Conservation (phyloP, 768 basidiomycete species). For the Aureoboletus auriporus region DNA sequence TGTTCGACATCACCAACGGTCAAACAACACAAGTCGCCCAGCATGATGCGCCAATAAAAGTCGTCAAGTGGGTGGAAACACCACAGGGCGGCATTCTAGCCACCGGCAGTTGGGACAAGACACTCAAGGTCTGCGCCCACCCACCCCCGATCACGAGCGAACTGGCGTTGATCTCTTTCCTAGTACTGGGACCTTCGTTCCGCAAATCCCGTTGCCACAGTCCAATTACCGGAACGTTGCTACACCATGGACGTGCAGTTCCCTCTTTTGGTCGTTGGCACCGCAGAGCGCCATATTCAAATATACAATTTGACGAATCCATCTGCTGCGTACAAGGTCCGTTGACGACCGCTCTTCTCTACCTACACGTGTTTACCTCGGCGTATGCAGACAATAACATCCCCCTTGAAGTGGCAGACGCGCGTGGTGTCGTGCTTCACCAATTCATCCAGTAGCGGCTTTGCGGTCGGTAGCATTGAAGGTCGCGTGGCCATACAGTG, state of each 20-base stretch:
- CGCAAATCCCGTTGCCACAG: slow-evolving; percentile 69
- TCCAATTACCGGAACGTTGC: slow-evolving; percentile 85
- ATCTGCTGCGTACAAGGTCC: slow-evolving; percentile 70
- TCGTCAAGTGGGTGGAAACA: slow-evolving; percentile 76
- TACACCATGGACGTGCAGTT: slow-evolving; percentile 83
- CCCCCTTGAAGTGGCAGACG: slow-evolving; percentile 93
- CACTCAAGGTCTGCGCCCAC: slow-evolving; percentile 64
- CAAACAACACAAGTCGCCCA: slow-evolving; percentile 80
- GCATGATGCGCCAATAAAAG: slow-evolving; percentile 86
- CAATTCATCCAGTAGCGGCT: slow-evolving; percentile 60
- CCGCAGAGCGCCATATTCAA: slow-evolving; percentile 88
- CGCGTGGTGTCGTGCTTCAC: slow-evolving; percentile 83
- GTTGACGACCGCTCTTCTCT: slow-evolving; percentile 12
- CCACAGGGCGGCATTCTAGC: slow-evolving; percentile 73
- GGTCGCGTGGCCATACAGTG: slow-evolving; percentile 96
- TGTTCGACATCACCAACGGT: slow-evolving; percentile 87
- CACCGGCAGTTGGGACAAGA: slow-evolving; percentile 98
- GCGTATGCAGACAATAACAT: slow-evolving; percentile 59
- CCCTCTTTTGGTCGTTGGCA: slow-evolving; percentile 87
- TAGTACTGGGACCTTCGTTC: slow-evolving; percentile 93
- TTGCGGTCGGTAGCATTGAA: slow-evolving; percentile 83
- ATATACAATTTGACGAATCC: slow-evolving; percentile 87
- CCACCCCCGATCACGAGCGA: not conserved
- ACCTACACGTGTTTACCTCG: slow-evolving; percentile 1
- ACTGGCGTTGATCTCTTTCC: not conserved